Percentiles rank a stretch among this genome's conserved stretches.
These are phyloP conservation scores for Coemansia sp. DNA, from an alignment of 371 early-diverging fungal species.

Conservation along the genomic window DNA sequence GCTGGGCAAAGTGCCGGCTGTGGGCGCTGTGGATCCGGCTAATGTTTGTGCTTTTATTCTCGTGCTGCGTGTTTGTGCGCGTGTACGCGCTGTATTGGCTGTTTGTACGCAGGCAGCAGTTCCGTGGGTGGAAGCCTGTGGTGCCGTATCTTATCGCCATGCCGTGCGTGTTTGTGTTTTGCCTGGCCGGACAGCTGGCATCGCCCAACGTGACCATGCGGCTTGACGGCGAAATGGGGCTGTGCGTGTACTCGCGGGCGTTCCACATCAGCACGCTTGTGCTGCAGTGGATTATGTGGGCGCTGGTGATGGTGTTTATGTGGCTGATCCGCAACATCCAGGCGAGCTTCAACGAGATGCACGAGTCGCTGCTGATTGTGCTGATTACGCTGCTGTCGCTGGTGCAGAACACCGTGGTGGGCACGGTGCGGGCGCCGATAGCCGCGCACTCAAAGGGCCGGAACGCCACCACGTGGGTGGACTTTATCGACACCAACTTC, in stretches of 20 bases:
- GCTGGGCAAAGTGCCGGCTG: conserved; percentile 28
- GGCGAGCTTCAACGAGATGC: conserved; percentile 43
- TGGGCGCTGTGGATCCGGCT: conserved; percentile 45
- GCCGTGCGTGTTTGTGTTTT: conserved; percentile 6
- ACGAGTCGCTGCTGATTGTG: conserved; percentile 29
- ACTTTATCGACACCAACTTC: conserved; percentile 25
- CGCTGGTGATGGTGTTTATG: conserved; percentile 28
- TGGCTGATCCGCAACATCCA: conserved; percentile 47
- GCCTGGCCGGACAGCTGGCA: conserved; percentile 22
- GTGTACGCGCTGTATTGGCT: conserved; percentile 37
- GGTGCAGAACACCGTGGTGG: conserved; percentile 20
- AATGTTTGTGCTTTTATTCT: conserved; percentile 25
- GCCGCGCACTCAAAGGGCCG: conserved; percentile 13
- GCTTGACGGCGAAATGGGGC: background rate
- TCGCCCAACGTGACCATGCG: conserved; percentile 10
- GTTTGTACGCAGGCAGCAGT: conserved; percentile 30
- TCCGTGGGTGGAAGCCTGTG: conserved; percentile 20
- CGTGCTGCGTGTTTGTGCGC: conserved; percentile 28
- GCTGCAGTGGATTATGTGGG: conserved; percentile 31
- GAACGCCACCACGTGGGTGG: conserved; percentile 25
- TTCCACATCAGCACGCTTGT: conserved; percentile 15
- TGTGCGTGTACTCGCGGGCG: conserved; percentile 14
- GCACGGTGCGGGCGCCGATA: conserved; percentile 17
- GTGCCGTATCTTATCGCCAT: conserved; percentile 4
- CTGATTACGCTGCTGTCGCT: conserved; percentile 18